These are phyloP conservation scores for Entelexis sorbosivorans DNA, from an alignment of 1,139 yeast species.

Conservation along the genomic window DNA sequence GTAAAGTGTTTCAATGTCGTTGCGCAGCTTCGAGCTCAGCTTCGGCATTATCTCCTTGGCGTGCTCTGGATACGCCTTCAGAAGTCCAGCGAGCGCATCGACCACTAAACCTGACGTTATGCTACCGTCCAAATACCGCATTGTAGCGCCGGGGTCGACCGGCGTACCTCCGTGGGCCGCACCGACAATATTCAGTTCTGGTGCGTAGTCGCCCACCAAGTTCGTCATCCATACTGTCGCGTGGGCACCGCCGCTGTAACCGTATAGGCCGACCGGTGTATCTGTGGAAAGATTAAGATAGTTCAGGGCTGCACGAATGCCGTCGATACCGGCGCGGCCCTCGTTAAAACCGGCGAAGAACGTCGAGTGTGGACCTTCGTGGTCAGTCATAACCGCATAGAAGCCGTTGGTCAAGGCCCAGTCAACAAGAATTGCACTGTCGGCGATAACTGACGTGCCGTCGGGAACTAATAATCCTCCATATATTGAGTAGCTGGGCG, in stretches of 20 bases:
- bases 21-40: neutral
- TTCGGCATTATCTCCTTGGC: neutral
- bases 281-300: neutral
- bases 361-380: neutral
- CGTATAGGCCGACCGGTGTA: neutral
- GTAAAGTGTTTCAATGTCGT: neutral
- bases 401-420: neutral
- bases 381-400: neutral
- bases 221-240: neutral
- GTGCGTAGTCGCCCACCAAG: neutral
- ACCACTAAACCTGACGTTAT: neutral
- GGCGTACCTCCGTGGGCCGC: neutral
- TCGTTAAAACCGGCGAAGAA: neutral
- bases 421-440: neutral
- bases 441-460: neutral
- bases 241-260: neutral
- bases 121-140: neutral
- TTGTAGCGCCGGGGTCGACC: neutral
- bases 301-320: neutral
- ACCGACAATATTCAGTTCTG: neutral
- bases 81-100: neutral
- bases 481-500: neutral
- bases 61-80: neutral
- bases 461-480: neutral
- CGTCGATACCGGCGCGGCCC: neutral